Conservation (phyloP, 345 rosid genomes). For the Hibiscus trionum region DNA sequence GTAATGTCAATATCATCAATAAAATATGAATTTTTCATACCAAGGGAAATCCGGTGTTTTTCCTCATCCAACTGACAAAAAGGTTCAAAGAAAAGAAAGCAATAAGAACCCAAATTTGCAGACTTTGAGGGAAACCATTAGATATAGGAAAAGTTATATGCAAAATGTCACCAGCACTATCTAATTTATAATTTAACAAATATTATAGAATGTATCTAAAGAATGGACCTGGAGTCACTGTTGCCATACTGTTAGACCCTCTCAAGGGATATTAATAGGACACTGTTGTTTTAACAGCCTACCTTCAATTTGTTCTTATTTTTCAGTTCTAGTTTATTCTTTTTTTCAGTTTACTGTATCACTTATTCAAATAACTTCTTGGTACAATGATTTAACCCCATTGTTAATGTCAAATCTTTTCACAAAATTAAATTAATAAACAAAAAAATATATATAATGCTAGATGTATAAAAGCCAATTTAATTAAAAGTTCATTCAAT, state of each 20-base stretch:
- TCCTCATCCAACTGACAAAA: conserved; percentile 61
- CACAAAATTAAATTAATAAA: not conserved
- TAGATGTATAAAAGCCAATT: not conserved
- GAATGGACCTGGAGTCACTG: not conserved
- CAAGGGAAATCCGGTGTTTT: conserved; percentile 71
- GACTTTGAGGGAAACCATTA: not conserved
- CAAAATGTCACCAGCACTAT: not conserved
- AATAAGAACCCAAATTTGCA: not conserved
- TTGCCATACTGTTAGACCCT: not conserved
- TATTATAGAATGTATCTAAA: too few species aligned
- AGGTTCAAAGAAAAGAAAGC: conserved; percentile 9
- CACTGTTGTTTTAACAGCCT: not conserved
- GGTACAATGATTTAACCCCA: not conserved
- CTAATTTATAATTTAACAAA: not conserved
- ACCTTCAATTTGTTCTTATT: not conserved
- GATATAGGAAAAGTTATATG: not conserved
- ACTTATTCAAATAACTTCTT: not conserved
- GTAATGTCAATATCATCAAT: conserved; percentile 24
- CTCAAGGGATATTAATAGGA: not conserved
- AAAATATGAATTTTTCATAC: conserved; percentile 65
- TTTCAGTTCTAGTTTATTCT: not conserved
- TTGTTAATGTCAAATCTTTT: not conserved
- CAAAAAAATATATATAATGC: not conserved
- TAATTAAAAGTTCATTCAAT: not conserved
- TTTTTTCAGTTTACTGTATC: not conserved